Base-by-base conservation (phyloP, 2,329 filamentous ascomycete species). In the Didymella segeticola region DNA sequence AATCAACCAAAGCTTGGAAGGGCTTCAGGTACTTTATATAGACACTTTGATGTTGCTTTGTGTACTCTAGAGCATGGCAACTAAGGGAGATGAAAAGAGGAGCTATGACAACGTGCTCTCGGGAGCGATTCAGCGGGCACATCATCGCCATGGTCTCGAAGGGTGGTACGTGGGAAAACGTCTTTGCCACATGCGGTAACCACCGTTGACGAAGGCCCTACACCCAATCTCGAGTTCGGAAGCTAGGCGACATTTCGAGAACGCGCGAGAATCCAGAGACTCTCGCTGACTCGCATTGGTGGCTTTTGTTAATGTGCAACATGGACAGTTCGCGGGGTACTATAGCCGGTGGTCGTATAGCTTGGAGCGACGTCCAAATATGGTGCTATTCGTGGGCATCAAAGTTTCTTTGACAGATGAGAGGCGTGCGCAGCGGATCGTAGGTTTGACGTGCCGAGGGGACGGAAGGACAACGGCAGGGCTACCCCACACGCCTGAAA, bases 401-500 rank as follows among this genome's bases (percentile, higher is more conserved):
- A 38, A 42, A 41, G 33, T 36, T 43, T 41, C 15, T 39, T 42
- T 45, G 45, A 46, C 23, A 55, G 37, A 20, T 37, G 41, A 36
- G 29, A 42, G 30, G 30, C 27, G 30, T 39, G 31, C 41, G 47
- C 23, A 22, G 37, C 47, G 36, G n/a, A 45, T 37, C 36, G 51
- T 52, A 33, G 36, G 42, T 23, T 43, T 41, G 37, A 31, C 23
- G 41, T 43, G 53, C 54, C 47, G 57, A 43, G 46, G 45, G 31
- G 27, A 34, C 30, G 49, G 37, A 46, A 42, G 25, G 23, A 9
- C 17, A 36, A 23, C 31, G 26, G 42, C 46, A 41, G 33, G 33
- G 26, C 46, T 57, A 54, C 52, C 48, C 53, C 56, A 58, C 57
- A 62, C 27, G 39, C 23, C 30, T 57, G 53, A 61, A 60, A 58